Conservation (phyloP, 306 rosid species). For the Lathyrus tuberosus region DNA sequence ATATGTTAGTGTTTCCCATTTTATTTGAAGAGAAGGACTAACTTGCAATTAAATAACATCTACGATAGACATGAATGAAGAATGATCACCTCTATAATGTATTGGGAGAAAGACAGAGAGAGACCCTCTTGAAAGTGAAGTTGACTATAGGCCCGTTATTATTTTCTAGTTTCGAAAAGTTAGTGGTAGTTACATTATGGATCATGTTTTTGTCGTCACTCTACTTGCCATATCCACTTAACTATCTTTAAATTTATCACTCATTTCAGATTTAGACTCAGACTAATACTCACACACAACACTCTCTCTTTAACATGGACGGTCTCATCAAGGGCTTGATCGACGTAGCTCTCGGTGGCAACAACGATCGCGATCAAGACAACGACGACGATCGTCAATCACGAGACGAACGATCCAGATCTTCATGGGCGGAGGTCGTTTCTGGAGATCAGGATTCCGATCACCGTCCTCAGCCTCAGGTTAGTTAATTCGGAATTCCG, state of each 20-base stretch:
- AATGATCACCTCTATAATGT: too few species aligned
- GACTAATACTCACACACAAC: too few species aligned
- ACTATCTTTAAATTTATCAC: background rate
- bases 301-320: slow-evolving; percentile 53
- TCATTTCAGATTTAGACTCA: background rate
- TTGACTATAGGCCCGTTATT: too few species aligned
- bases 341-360: slow-evolving; percentile 55
- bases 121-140: too few species aligned
- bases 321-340: slow-evolving; percentile 76
- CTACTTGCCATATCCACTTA: background rate
- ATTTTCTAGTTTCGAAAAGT: background rate
- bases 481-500: background rate
- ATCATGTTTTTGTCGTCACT: too few species aligned
- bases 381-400: background rate
- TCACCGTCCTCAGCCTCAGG: background rate
- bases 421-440: slow-evolving; percentile 81
- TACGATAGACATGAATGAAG: too few species aligned
- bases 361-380: slow-evolving; percentile 12
- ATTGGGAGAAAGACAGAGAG: too few species aligned
- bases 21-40: too few species aligned
- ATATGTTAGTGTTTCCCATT: too few species aligned
- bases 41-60: too few species aligned
- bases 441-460: slow-evolving; percentile 63
- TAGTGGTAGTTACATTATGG: background rate
- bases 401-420: slow-evolving; percentile 68